Evolutionary conservation across 495 filamentous ascomycete genomes (phyloP), one percentile per base, ranked within the genome.

Genomic region (Lasiosphaeria ovina): DNA sequence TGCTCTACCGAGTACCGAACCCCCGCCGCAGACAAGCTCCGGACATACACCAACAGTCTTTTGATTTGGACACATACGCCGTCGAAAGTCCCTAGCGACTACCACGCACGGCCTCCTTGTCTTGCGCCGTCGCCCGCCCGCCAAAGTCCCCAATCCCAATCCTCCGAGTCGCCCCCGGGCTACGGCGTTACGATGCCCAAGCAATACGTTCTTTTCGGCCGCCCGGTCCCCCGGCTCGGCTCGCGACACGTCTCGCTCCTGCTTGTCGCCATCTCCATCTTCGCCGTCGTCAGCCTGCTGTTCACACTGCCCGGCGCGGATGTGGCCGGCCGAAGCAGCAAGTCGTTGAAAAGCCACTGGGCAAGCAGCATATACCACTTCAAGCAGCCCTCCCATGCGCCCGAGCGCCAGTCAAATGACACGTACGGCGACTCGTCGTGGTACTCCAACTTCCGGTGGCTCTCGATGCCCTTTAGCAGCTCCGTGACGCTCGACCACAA

Each of bases 371-470:
- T 81, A 49, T 81, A 79, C 60, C 79, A 83, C 35, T 94, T 93
- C 69, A 81, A 82, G 54, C 83, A 83, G 40, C 80, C 86, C 35
- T 81, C 87, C n/a, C 92, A 96, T 71, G 82, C 85, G 60, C 89
- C 92, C 0, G 87, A 87, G 31, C 72, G 78, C 17, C 87, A 91
- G 68, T 83, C 87, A 49, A 90, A 92, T 67, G 92, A 88, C 66
- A 88, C 88, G 7, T 88, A 84, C 65, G 90, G 85, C 54, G 89
- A 88, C 62, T 84, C 85, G 56, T 87, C 83, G 65, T 98, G 94
- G 94, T 91, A 91, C 73, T 87, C 81, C 61, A 86, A 94, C 70
- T 93, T 86, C 85, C 88, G 86, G 69, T 97, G 93, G 93, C 76
- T 89, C 60, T 70, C 71, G 10, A 87, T 88, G 61, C 93, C 92